Percentiles rank a stretch among this genome's conserved stretches.
These are phyloP conservation scores for Fusarium sp. DNA, from an alignment of 2,329 filamentous ascomycete species.

Conservation along the genomic window DNA sequence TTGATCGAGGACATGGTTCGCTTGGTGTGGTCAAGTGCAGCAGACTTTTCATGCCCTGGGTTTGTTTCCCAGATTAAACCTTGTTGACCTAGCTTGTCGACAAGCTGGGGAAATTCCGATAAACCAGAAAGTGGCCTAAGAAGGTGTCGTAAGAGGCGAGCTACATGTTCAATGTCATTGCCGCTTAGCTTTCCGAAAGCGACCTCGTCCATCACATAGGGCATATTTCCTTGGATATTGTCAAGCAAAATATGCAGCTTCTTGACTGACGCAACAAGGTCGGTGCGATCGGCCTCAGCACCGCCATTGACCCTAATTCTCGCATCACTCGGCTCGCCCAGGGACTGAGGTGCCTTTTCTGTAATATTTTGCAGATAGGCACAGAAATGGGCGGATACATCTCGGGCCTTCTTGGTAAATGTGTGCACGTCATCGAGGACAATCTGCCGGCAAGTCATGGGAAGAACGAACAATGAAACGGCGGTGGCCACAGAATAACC, in stretches of 20 bases:
- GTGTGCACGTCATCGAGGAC: conserved; percentile 14
- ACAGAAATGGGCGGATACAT: conserved; percentile 1
- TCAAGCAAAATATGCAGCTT: background rate
- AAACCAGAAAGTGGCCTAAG: background rate
- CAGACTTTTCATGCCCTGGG: background rate
- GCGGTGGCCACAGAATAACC: conserved; percentile 17
- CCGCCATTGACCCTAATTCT: background rate
- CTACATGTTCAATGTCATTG: background rate
- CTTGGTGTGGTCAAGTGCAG: background rate
- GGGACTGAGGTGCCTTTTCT: background rate
- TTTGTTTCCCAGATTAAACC: background rate
- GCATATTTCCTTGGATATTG: background rate
- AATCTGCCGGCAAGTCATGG: conserved; percentile 16
- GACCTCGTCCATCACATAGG: background rate
- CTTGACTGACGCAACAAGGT: background rate
- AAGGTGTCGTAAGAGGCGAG: background rate
- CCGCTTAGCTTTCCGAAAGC: background rate
- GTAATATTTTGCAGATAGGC: conserved; percentile 1
- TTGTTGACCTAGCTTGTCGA: background rate
- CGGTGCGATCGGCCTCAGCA: background rate
- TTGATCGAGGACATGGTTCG: background rate
- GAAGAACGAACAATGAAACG: conserved; percentile 20
- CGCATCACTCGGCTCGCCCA: background rate
- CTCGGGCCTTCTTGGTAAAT: conserved; percentile 12
- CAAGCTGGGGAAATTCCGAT: background rate